phyloP scores from a whole-genome alignment of 2,329 filamentous ascomycete species.

The Calonectria pteridis region DNA sequence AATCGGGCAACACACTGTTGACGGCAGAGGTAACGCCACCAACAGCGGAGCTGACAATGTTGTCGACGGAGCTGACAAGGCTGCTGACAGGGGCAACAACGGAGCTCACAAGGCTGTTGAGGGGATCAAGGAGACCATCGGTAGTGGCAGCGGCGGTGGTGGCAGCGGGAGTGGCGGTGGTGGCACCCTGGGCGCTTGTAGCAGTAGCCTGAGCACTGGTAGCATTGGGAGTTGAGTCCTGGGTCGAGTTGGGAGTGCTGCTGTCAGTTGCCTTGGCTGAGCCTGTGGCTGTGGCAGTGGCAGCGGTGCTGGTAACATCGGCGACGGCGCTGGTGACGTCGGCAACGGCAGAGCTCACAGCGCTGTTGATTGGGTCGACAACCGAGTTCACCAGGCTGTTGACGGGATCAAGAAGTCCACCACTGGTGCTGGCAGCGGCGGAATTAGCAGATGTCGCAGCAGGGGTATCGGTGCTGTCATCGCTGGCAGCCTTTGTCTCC shows the following conservation, averaged over 20 bases:
- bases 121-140: conserved; percentile 29
- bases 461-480: background rate
- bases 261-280: background rate
- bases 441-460: background rate
- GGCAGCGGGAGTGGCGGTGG: background rate
- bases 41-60: background rate
- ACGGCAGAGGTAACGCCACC: background rate
- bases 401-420: background rate
- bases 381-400: background rate
- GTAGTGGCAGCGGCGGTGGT: background rate
- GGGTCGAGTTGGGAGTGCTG: background rate
- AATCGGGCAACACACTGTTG: background rate
- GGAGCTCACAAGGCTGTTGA: conserved; percentile 38
- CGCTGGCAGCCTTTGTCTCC: background rate
- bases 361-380: background rate
- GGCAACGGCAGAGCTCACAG: background rate
- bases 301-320: background rate
- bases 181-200: background rate
- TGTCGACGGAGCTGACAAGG: background rate
- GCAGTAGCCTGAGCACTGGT: background rate
- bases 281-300: background rate
- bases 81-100: conserved; percentile 32
- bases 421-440: background rate
- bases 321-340: background rate
- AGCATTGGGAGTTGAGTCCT: background rate